Conservation (phyloP, 2,329 filamentous ascomycete genomes). For the Aspergillus arachidicola region DNA sequence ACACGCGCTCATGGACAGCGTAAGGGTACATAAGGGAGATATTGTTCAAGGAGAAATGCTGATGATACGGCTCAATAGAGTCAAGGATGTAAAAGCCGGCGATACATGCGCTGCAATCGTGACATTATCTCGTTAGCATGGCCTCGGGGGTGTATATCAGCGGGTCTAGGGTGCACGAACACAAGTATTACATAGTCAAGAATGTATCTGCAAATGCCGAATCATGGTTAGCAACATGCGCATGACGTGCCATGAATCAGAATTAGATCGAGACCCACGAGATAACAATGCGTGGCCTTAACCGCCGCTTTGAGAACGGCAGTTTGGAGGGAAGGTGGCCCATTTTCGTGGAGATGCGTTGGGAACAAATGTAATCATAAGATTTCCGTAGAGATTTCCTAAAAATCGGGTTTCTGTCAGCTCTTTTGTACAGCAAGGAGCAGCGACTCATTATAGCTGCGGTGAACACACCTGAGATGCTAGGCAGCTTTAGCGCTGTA, state of each 20-base stretch:
- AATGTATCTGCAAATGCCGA: constrained; percentile 50
- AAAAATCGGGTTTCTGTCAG: neutral
- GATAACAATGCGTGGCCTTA: constrained; percentile 54
- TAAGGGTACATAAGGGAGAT: constrained; percentile 62
- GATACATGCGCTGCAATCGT: constrained; percentile 50
- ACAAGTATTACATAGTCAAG: constrained; percentile 62
- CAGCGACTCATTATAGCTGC: neutral
- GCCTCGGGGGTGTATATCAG: neutral
- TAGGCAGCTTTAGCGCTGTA: neutral
- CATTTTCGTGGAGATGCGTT: constrained; percentile 19
- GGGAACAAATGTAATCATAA: neutral
- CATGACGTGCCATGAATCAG: constrained; percentile 1
- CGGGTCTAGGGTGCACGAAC: constrained; percentile 40
- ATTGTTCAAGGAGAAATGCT: constrained; percentile 60
- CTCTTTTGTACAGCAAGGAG: neutral
- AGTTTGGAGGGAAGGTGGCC: constrained; percentile 44
- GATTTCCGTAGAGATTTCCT: neutral
- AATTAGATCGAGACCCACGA: constrained; percentile 45
- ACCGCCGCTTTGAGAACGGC: constrained; percentile 57
- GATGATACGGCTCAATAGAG: constrained; percentile 57
- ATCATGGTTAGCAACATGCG: constrained; percentile 3
- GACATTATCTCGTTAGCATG: constrained; percentile 8
- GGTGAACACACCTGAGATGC: neutral
- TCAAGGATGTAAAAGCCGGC: constrained; percentile 57
- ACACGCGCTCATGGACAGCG: constrained; percentile 57